Conservation (phyloP, 441 rosid genomes). For the Euphorbia neoarborescens region DNA sequence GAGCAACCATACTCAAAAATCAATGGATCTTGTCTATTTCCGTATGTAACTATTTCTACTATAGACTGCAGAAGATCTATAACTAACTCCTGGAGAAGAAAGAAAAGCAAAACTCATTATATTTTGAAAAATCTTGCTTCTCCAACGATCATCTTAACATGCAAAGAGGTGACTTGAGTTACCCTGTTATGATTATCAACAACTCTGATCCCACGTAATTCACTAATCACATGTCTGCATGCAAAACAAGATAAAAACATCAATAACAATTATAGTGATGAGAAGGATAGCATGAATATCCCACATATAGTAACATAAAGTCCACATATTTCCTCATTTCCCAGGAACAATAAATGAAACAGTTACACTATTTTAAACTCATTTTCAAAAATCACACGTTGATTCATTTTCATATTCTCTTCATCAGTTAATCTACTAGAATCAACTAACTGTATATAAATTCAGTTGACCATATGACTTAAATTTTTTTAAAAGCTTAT, state of each 20-base stretch:
- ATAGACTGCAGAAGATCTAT: constrained; percentile 56
- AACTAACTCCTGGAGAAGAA: constrained; percentile 40
- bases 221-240: constrained; percentile 39
- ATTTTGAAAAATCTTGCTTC: background rate
- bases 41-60: constrained; percentile 65
- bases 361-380: background rate
- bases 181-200: constrained; percentile 48
- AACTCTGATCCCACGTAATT: constrained; percentile 44
- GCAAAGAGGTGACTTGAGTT: constrained; percentile 13
- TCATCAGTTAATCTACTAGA: background rate
- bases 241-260: constrained; percentile 11
- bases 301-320: background rate
- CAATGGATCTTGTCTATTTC: constrained; percentile 54
- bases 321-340: background rate
- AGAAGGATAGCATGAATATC: background rate
- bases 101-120: constrained; percentile 7
- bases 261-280: background rate
- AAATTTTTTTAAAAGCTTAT: background rate
- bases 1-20: constrained; percentile 48
- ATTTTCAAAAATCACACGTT: background rate
- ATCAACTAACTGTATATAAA: no score
- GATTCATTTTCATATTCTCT: background rate
- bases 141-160: background rate
- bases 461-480: background rate
- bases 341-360: background rate